These are phyloP conservation scores for Echium plantagineum DNA, from an alignment of 257 asterid species.

Conservation along the genomic window DNA sequence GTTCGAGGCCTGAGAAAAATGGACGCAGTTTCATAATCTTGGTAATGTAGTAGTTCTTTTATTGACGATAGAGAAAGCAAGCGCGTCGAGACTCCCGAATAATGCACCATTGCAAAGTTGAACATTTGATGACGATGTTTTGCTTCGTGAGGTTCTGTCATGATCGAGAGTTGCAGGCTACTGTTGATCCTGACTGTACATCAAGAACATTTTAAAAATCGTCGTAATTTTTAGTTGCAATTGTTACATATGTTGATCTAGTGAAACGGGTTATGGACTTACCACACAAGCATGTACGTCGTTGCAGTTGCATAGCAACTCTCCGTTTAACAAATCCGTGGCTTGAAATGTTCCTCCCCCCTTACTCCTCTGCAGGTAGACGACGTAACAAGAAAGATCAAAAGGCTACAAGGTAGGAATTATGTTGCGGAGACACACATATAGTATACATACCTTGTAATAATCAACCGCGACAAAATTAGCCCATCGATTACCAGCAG, in stretches of 20 bases:
- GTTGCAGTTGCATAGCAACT: conserved; percentile 54
- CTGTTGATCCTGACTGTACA: neutral
- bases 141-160: neutral
- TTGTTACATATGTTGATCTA: neutral
- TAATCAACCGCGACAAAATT: conserved; percentile 72
- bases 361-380: conserved; percentile 51
- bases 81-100: too few relatives aligned
- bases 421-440: neutral
- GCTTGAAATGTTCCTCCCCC: conserved; percentile 79
- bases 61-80: too few relatives aligned
- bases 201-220: neutral
- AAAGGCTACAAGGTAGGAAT: neutral
- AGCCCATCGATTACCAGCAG: conserved; percentile 68
- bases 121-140: too few relatives aligned
- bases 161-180: neutral
- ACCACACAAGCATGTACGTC: conserved; percentile 55
- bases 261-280: too few relatives aligned
- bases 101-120: too few relatives aligned
- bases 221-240: neutral
- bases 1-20: too few relatives aligned
- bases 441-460: conserved; percentile 49
- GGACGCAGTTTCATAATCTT: too few relatives aligned
- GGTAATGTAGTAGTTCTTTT: too few relatives aligned
- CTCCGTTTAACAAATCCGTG: conserved; percentile 52
- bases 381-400: neutral